These are phyloP conservation scores for Potentilla sterilis DNA, from an alignment of 306 rosid genomes.

Conservation along the genomic window DNA sequence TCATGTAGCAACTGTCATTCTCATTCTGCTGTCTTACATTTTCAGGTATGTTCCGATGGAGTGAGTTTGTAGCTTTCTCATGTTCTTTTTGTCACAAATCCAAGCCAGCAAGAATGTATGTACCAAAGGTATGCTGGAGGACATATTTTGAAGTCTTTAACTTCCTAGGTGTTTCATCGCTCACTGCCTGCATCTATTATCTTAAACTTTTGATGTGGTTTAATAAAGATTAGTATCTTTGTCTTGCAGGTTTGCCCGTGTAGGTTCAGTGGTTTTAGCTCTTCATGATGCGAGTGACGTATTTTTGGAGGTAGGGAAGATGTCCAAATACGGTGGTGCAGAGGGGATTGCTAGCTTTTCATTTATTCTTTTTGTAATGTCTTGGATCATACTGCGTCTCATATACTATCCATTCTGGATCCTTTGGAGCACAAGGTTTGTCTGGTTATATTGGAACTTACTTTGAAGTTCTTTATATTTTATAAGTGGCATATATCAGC, in stretches of 20 bases:
- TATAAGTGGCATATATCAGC: conserved; percentile 4
- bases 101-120: conserved; percentile 4
- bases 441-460: conserved; percentile 16
- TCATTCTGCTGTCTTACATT: conserved; percentile 74
- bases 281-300: conserved; percentile 93
- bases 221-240: background rate
- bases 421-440: conserved; percentile 93
- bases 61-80: conserved; percentile 25
- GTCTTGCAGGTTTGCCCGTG: conserved; percentile 79
- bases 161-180: conserved; percentile 2
- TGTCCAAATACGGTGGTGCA: conserved; percentile 87
- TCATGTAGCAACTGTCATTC: conserved; percentile 79
- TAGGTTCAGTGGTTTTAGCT: conserved; percentile 88
- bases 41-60: conserved; percentile 54
- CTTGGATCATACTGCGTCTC: conserved; percentile 80
- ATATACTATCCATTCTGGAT: conserved; percentile 87
- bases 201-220: background rate
- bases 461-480: background rate
- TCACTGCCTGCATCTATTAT: background rate
- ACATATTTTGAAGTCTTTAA: conserved; percentile 11
- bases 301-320: conserved; percentile 91
- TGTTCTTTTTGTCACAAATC: conserved; percentile 23
- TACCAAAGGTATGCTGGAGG: conserved; percentile 15
- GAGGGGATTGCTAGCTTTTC: conserved; percentile 76
- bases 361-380: conserved; percentile 70